Base-by-base conservation (phyloP, 2,329 filamentous ascomycete species). In the Alternaria burnsii region DNA sequence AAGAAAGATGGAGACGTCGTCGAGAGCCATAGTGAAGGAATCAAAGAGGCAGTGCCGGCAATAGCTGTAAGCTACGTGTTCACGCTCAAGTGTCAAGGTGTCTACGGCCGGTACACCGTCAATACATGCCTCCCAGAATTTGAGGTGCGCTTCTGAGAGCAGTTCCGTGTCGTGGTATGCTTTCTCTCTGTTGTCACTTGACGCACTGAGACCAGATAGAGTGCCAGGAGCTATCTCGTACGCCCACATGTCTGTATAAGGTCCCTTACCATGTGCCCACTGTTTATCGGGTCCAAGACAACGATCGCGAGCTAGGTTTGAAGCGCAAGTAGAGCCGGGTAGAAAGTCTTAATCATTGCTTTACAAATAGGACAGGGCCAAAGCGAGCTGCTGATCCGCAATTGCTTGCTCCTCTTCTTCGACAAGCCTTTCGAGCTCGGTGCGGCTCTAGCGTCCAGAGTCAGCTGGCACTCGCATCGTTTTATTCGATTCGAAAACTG, bases 1-100 rank as follows among this genome's bases (percentile, higher is more conserved):
- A 3, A 70, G 73, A 36, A 76, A 76, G 1, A 72, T 61, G 1
- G 55, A 46, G 1, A 64, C 57, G 42, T 71, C 62, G 0, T 36
- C n/a, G 6, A 70, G 42, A 2, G 68, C 48, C 2, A 18, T 60
- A 22, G 42, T 30, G 62, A 76, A 72, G 1, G 3, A 9, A 32
- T 48, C 11, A 2, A 16, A 41, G 12, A 34, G n/a, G 5, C 44
- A 24, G 4, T 14, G 5, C n/a, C 43, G 44, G 7, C 51, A 43
- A 26, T 16, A 42, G 11, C 12, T 43, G 18, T 59, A 20, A 48
- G 42, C 22, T n/a, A 43, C 20, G 1, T 36, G 36, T 22, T 47
- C 5, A 4, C 43, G 48, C 1, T 28, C 16, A 2, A 38, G 30
- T 3, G 36, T 12, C 9, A 38, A 22, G 1, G 24, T 22, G 20